Percentiles rank a stretch among this genome's conserved stretches.
Conservation (phyloP, 352 stramenopile genomes). For the Phytophthora crassamura region DNA sequence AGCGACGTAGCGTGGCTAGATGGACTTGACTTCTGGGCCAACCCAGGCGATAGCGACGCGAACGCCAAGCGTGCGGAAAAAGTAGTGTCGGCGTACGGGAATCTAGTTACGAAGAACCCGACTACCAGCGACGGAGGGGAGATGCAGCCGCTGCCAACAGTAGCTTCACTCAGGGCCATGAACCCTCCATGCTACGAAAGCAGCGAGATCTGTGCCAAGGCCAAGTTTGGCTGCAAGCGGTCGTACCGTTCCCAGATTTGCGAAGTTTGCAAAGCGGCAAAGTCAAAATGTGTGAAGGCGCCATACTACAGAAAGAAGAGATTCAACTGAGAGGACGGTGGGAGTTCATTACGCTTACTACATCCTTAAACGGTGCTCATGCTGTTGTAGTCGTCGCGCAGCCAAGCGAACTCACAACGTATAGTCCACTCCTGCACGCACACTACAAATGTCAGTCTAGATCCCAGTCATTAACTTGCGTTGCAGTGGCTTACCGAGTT, state of each 20-base stretch:
- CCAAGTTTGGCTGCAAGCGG: slow-evolving; percentile 60
- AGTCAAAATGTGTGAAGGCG: no score
- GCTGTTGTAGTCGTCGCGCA: slow-evolving; percentile 8
- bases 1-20: slow-evolving; percentile 38
- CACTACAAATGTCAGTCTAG: background rate
- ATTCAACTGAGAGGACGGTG: no score
- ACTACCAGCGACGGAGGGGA: slow-evolving; percentile 44
- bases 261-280: slow-evolving; percentile 44
- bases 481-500: slow-evolving; percentile 17
- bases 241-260: slow-evolving; percentile 69
- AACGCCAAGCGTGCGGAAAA: slow-evolving; percentile 55
- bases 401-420: slow-evolving; percentile 36
- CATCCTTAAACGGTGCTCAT: background rate
- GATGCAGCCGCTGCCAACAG: slow-evolving; percentile 56
- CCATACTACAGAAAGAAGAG: no score
- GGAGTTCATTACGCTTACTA: no score
- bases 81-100: slow-evolving; percentile 58
- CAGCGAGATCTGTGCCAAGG: slow-evolving; percentile 49
- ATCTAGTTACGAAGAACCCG: slow-evolving; percentile 34
- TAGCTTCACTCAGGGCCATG: slow-evolving; percentile 34
- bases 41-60: slow-evolving; percentile 47
- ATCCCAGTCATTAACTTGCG: background rate
- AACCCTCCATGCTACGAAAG: slow-evolving; percentile 77
- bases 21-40: slow-evolving; percentile 71
- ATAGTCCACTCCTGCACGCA: slow-evolving; percentile 27